Evolutionary conservation across 345 rosid genomes (phyloP).

Genomic region (Erucastrum elatum): DNA sequence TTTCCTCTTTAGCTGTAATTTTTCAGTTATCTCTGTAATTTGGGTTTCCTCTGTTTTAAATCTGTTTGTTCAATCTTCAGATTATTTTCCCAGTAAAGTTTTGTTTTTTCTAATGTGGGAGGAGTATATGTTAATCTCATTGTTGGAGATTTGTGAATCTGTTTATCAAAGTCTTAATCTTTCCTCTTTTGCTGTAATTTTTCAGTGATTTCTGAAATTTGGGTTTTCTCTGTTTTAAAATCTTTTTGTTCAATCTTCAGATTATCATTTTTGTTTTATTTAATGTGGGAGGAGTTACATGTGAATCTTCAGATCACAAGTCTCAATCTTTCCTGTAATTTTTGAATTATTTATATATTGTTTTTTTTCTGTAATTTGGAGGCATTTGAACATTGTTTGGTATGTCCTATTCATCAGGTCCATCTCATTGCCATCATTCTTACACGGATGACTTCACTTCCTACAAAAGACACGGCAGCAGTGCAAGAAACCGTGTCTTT

Average conservation of each 20-base stretch:
- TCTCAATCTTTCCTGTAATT: background rate
- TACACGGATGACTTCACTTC: conserved; percentile 57
- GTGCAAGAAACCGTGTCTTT: conserved; percentile 49
- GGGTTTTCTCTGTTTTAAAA: background rate
- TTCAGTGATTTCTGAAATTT: background rate
- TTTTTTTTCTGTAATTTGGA: background rate
- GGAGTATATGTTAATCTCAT: conserved; percentile 8
- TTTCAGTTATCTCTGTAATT: background rate
- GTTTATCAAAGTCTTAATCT: background rate
- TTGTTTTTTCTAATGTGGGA: background rate
- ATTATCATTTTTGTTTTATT: background rate
- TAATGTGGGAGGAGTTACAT: background rate
- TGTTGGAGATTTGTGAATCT: conserved; percentile 17
- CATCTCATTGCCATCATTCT: conserved; percentile 64
- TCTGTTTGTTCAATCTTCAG: conserved; percentile 8
- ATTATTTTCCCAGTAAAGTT: background rate
- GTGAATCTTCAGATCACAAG: conserved; percentile 10
- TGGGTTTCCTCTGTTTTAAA: background rate
- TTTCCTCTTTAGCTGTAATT: conserved; percentile 14
- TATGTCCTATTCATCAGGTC: conserved; percentile 46
- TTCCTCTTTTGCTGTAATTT: conserved; percentile 11
- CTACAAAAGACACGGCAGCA: conserved; percentile 45
- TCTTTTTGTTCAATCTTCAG: conserved; percentile 5
- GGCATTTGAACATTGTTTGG: conserved; percentile 1
- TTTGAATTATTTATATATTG: background rate